Evolutionary conservation across 306 rosid genomes (phyloP), one percentile per base, ranked within the genome.

Genomic region (Cucurbita moschata): DNA sequence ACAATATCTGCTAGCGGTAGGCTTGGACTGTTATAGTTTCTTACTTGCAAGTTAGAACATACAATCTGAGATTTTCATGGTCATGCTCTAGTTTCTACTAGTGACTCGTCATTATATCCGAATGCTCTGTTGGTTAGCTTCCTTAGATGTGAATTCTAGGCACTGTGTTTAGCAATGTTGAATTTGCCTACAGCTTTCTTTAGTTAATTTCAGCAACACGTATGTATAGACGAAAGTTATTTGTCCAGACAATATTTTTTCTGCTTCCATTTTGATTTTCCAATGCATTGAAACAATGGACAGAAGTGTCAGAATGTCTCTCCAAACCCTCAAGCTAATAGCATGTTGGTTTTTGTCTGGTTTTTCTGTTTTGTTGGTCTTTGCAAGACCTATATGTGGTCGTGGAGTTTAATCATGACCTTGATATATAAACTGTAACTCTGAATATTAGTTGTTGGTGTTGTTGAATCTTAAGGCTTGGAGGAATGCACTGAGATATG

Each of bases 401-500:
- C 26, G 39, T 38, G 2, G 21, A 62, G 49, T 62, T 16, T 15
- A 61, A 16, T 40, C 13, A n/a, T 16, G n/a, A 38, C 7, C 47
- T 40, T 40, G 51, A 42, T 39, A 64, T 16, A 16, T 16, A 38
- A 1, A 39, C 7, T 12, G 44, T 61, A 61, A 35, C 18, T 38
- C 7, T 38, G 5, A 64, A 13, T 2, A n/a, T 43, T 44, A 6
- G 12, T 18, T 44, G 39, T 46, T 67, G 56, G 8, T 72, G 49
- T 38, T 18, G 12, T 44, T 62, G 68, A 60, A 61, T 84, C 7
- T 46, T 42, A 73, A 83, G 98, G 97, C 82, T 71, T 94, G 88
- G 92, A 87, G 74, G 89, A 85, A 66, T 90, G 97, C 78, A 73
- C 82, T 76, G 94, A 85, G 58, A 81, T 94, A 73, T 94, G 97